Conservation (phyloP, 768 basidiomycete species). For the Glaciozyma martinii region DNA sequence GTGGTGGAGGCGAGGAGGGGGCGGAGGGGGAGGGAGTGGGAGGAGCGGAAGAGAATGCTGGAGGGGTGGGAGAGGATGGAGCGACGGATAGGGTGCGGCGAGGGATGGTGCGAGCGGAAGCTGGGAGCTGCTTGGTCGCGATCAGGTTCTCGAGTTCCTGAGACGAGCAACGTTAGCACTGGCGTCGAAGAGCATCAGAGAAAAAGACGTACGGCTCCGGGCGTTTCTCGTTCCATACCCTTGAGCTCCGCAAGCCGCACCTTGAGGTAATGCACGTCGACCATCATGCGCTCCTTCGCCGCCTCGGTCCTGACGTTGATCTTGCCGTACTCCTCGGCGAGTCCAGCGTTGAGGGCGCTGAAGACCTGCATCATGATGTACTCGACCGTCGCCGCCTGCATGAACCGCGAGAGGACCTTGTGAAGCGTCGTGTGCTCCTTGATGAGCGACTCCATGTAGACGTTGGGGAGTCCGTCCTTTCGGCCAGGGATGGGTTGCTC, state of each 20-base stretch:
- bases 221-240: conserved; percentile 24
- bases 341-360: conserved; percentile 78
- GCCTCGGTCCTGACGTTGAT: conserved; percentile 73
- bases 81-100: not conserved
- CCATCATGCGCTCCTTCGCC: conserved; percentile 60
- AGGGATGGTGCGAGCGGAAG: not conserved
- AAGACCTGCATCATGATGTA: conserved; percentile 92
- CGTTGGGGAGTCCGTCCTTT: conserved; percentile 50
- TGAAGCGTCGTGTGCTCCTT: conserved; percentile 93
- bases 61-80: not conserved
- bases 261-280: conserved; percentile 28
- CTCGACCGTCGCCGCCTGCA: conserved; percentile 69
- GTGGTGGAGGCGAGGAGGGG: not conserved
- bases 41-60: not conserved
- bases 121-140: conserved; percentile 12
- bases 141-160: conserved; percentile 29
- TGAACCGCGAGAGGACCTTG: conserved; percentile 87
- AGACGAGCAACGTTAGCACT: not conserved
- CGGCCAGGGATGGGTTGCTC: conserved; percentile 45
- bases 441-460: conserved; percentile 87
- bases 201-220: conserved; percentile 9
- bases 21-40: not conserved
- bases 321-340: conserved; percentile 74
- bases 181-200: too few relatives aligned
- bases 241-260: conserved; percentile 28